phyloP scores from a whole-genome alignment of 495 filamentous ascomycete genomes.

The Aspergillus kassunensis region DNA sequence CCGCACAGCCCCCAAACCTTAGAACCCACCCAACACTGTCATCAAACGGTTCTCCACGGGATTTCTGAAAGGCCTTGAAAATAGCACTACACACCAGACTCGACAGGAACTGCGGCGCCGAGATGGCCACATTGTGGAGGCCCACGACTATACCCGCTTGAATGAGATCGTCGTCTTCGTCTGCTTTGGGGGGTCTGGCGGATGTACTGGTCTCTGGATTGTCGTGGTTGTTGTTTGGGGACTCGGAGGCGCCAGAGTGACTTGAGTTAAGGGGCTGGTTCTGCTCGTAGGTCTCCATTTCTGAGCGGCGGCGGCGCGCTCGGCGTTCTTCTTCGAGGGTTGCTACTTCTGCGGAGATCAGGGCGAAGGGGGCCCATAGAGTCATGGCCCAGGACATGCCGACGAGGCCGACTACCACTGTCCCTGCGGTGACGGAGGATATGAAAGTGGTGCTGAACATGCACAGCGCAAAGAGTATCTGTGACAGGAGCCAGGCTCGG shows the following conservation, averaged over 20 bases:
- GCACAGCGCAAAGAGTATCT: conserved; percentile 69
- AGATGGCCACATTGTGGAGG: conserved; percentile 88
- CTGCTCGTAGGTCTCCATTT: conserved; percentile 8
- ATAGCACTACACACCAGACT: conserved; percentile 76
- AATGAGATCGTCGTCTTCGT: conserved; percentile 31
- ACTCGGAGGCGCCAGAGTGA: not conserved
- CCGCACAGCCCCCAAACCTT: conserved; percentile 72
- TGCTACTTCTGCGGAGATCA: conserved; percentile 83
- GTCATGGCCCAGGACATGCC: conserved; percentile 88
- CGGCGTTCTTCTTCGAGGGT: conserved; percentile 69
- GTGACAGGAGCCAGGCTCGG: conserved; percentile 77
- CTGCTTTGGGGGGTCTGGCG: conserved; percentile 10
- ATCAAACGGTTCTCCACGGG: conserved; percentile 74
- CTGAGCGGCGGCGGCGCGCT: conserved; percentile 38
- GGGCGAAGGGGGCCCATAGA: conserved; percentile 87
- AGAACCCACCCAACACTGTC: conserved; percentile 82
- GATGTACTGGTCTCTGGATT: conserved; percentile 29
- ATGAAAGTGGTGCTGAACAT: conserved; percentile 83
- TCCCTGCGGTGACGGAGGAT: conserved; percentile 58
- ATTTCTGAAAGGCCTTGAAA: conserved; percentile 78
- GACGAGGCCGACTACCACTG: conserved; percentile 68
- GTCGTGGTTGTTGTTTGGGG: conserved; percentile 1
- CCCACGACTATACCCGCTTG: conserved; percentile 88
- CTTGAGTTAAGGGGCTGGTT: not conserved
- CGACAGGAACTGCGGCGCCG: conserved; percentile 82